phyloP scores from a whole-genome alignment of 768 basidiomycete genomes.

The Xerocomellus intermedius region DNA sequence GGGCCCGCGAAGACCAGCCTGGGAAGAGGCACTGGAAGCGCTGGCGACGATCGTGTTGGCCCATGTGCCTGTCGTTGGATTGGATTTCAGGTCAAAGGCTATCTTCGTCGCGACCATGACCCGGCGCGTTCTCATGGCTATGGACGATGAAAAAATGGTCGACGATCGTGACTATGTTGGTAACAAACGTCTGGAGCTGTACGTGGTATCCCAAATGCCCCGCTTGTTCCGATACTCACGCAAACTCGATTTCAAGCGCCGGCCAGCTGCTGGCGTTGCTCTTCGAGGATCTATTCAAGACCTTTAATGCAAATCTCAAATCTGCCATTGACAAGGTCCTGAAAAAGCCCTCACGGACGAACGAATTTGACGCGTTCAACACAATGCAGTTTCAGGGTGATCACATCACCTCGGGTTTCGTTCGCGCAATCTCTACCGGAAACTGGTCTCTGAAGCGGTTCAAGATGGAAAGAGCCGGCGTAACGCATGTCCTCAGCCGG shows the following conservation, averaged over 20 bases:
- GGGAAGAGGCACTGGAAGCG: conserved; percentile 95
- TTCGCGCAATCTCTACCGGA: conserved; percentile 96
- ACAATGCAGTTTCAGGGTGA: conserved; percentile 97
- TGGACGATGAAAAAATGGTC: conserved; percentile 95
- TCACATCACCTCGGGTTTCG: conserved; percentile 92
- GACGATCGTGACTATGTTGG: conserved; percentile 99
- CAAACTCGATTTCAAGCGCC: conserved; percentile 57
- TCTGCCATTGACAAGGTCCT: conserved; percentile 94
- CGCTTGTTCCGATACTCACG: conserved; percentile 8
- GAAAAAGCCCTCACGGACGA: conserved; percentile 92
- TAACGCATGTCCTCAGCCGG: conserved; percentile 95
- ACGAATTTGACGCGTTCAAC: conserved; percentile 91
- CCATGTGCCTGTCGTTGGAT: conserved; percentile 86
- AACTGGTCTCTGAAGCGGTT: conserved; percentile 99
- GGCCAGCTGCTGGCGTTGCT: conserved; percentile 93
- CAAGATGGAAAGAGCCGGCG: conserved; percentile 98
- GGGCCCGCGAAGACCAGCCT: conserved; percentile 79
- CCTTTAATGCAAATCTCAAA: conserved; percentile 95
- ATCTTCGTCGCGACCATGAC: conserved; percentile 99
- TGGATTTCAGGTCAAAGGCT: conserved; percentile 91
- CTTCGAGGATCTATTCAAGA: conserved; percentile 99
- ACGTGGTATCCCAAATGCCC: conserved; percentile 32
- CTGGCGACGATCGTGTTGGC: conserved; percentile 97
- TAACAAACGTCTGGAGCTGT: conserved; percentile 98
- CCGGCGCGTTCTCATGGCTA: conserved; percentile 90